Base-by-base conservation (phyloP, 164 flowering plant genomes). In the Taxillus chinensis region DNA sequence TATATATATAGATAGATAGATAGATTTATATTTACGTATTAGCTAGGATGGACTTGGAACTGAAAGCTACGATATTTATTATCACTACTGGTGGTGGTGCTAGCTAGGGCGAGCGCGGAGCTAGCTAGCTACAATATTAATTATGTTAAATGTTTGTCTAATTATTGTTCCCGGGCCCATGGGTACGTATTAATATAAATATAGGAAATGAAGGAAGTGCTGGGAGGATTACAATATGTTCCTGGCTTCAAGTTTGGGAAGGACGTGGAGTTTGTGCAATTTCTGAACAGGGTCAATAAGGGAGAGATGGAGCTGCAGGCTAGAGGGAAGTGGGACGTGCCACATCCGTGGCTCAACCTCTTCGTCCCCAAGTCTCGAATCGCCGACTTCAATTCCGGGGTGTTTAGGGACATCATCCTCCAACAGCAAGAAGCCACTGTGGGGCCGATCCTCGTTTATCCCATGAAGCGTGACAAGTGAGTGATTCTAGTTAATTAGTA, bases 271-370 rank as follows among this genome's bases (percentile, higher is more conserved):
- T 78, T 70, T 14, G 66, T 80, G 0, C 86, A 87, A 13, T 92
- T 92, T 65, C 70, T 89, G 7, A 60, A 82, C 55, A 72, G 98
- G 65, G 96, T 87, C 3, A 69, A 80, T 61, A 69, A 45, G 2
- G 85, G 81, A 61, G 96, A 89, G 73, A 41, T 75, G 41, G 63
- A 77, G 60, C 93, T 84, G 41, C 70, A 76, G 43, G 61, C 81
- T 7, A 64, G 77, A 73, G 95, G 92, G 14, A 65, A 73, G 6
- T 87, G 92, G 95, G 87, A 87, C 11, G 86, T 88, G 64, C 96
- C 95, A 45, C 98, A 89, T 70, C 98, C 98, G 68, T 92, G 98
- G 98, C 74, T 91, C 14, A 89, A 84, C 64, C 77, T 91, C 45
- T 85, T 86, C 16, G 66, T 91, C 3, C 98, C 98, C 38, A 79